Base-by-base conservation (phyloP, 192 early-diverging fungal genomes). In the Chytriomyces hyalinus region DNA sequence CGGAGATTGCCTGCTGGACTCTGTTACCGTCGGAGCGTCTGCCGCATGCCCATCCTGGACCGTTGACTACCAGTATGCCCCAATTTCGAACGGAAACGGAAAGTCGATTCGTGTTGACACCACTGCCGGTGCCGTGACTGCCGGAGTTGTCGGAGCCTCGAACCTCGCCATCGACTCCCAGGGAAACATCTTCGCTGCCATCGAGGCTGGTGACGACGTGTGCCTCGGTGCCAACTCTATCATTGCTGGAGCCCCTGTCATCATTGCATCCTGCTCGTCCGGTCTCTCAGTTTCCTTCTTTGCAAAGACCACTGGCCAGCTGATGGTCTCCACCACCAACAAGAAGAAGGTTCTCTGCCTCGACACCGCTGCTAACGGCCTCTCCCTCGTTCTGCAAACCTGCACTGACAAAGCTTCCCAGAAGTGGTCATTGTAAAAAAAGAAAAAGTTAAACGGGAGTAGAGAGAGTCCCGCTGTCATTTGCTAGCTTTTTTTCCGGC, bases 151-250 rank as follows among this genome's bases (percentile, higher is more conserved):
- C 53, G 53, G 20, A 20, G 20, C 13, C 3, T 57, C 20, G 15
- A 57, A 57, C 53, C 53, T 57, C 2, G 53, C 53, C 15, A 57
- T 57, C 20, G 53, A 57, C 53, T 57, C 13, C 53, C 20, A n/a
- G 15, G 53, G 53, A 57, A 13, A 57, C 53, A 57, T 57, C 4
- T 57, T 57, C 3, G 13, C 20, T 20, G 20, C 13, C 53, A 3
- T 57, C 15, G 15, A 57, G 20, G 36, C 36, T 36, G 53, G 53
- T 57, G 53, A 57, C 2, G 53, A 57, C 3, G 20, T n/a, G 13
- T 57, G 53, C 20, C 53, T 57, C 15, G 53, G 53, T n/a, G 53
- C 53, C 13, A 57, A 57, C 53, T 57, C 53, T 57, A 57, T 57
- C 53, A 3, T 2, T 13, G 53, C 53, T 57, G 53, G 53, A 13